Conservation (phyloP, 1,284 basidiomycete genomes). For the Puccinia horiana region DNA sequence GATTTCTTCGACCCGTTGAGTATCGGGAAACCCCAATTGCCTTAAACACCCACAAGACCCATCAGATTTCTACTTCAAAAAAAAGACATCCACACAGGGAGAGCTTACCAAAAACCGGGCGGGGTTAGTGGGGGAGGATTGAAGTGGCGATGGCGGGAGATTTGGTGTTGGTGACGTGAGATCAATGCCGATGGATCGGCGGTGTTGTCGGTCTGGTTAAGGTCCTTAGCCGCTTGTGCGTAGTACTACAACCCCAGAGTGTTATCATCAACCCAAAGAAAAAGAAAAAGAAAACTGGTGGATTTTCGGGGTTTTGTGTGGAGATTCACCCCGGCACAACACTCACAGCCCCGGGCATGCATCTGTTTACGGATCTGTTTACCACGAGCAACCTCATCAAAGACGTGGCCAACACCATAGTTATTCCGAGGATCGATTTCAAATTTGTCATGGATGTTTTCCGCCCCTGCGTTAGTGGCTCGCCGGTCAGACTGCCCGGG, state of each 20-base stretch:
- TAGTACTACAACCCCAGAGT: conserved; percentile 48
- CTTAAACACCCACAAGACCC: conserved; percentile 54
- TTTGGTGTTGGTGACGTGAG: conserved; percentile 68
- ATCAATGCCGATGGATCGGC: neutral
- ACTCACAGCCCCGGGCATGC: conserved; percentile 78
- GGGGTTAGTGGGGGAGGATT: conserved; percentile 42
- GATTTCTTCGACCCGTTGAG: conserved; percentile 73
- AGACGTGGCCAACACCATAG: conserved; percentile 69
- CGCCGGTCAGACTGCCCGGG: too few relatives aligned
- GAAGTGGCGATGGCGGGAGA: conserved; percentile 71
- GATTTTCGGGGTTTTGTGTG: neutral
- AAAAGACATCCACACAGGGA: neutral
- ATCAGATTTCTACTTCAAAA: neutral
- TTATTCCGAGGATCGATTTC: conserved; percentile 71
- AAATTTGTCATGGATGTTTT: conserved; percentile 35
- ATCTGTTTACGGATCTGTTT: conserved; percentile 69
- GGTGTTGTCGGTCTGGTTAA: conserved; percentile 27
- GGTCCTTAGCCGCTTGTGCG: conserved; percentile 52
- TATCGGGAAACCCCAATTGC: conserved; percentile 80
- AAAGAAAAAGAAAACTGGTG: conserved; percentile 63
- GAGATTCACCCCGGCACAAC: conserved; percentile 72
- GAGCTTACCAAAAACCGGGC: conserved; percentile 34
- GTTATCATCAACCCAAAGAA: conserved; percentile 65
- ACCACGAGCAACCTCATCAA: conserved; percentile 73
- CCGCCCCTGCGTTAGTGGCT: too few relatives aligned